Evolutionary conservation across 2,329 filamentous ascomycete genomes (phyloP).

Genomic region (Alternaria gansuensis): DNA sequence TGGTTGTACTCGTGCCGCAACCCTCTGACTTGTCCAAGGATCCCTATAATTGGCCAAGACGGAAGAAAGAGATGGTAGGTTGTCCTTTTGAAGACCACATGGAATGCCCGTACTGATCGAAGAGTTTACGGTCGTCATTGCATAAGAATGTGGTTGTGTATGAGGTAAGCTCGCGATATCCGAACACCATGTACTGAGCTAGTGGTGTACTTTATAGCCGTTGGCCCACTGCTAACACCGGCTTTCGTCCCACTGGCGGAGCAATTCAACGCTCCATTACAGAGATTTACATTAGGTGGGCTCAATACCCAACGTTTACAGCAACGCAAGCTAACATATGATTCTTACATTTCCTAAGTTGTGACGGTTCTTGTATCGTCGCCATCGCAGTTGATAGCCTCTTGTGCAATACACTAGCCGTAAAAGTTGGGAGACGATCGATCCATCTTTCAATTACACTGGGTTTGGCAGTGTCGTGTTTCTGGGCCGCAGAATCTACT

Average conservation of each 20-base stretch:
- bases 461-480: constrained; percentile 31
- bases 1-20: constrained; percentile 62
- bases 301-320: not conserved
- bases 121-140: constrained; percentile 35
- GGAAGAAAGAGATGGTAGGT: constrained; percentile 36
- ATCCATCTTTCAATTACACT: constrained; percentile 34
- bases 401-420: constrained; percentile 34
- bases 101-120: not conserved
- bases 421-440: constrained; percentile 36
- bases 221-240: constrained; percentile 36
- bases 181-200: not conserved
- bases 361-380: constrained; percentile 34
- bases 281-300: constrained; percentile 28
- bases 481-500: constrained; percentile 37
- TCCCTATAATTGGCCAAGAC: constrained; percentile 61
- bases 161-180: constrained; percentile 24
- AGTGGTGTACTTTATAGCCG: constrained; percentile 19
- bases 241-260: constrained; percentile 35
- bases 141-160: constrained; percentile 36
- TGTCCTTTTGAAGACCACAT: fast-evolving
- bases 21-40: constrained; percentile 61
- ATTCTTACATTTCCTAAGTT: constrained; percentile 9
- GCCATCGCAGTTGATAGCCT: constrained; percentile 33
- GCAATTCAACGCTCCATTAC: constrained; percentile 32
- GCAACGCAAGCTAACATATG: not conserved